phyloP scores from a whole-genome alignment of 371 early-diverging fungal genomes.

The Blastocladiella emersonii region DNA sequence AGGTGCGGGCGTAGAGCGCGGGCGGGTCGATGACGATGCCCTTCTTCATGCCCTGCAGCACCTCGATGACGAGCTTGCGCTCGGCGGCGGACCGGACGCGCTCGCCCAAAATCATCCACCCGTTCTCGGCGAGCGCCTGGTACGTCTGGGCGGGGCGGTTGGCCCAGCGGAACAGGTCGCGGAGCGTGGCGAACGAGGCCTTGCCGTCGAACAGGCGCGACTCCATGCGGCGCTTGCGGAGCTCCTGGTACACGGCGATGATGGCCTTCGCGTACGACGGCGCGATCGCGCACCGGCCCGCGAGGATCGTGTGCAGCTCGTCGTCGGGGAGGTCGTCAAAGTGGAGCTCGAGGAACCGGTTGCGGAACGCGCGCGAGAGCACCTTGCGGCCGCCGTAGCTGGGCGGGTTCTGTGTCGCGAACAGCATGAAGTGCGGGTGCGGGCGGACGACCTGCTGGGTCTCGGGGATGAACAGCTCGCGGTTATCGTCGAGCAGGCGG shows the following conservation, averaged over 20 bases:
- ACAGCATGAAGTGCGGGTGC: constrained; percentile 95
- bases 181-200: constrained; percentile 86
- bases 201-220: constrained; percentile 85
- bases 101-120: constrained; percentile 93
- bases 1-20: constrained; percentile 6
- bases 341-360: constrained; percentile 95
- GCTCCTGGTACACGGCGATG: constrained; percentile 70
- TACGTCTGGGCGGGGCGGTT: constrained; percentile 64
- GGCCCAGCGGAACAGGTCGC: constrained; percentile 98
- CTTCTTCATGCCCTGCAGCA: constrained; percentile 69
- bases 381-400: constrained; percentile 96
- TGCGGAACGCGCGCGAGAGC: constrained; percentile 97
- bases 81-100: constrained; percentile 76
- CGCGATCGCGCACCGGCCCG: constrained; percentile 68
- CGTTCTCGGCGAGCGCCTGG: constrained; percentile 76
- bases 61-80: constrained; percentile 61
- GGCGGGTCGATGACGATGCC: constrained; percentile 45
- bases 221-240: constrained; percentile 65
- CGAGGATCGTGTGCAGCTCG: constrained; percentile 79
- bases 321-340: constrained; percentile 86
- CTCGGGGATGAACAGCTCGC: constrained; percentile 94
- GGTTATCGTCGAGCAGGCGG: constrained; percentile 97
- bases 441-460: constrained; percentile 91
- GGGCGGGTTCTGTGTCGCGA: constrained; percentile 99
- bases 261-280: constrained; percentile 79